Base-by-base conservation (phyloP, 2,329 filamentous ascomycete genomes). In the Phialocephala subalpina region DNA sequence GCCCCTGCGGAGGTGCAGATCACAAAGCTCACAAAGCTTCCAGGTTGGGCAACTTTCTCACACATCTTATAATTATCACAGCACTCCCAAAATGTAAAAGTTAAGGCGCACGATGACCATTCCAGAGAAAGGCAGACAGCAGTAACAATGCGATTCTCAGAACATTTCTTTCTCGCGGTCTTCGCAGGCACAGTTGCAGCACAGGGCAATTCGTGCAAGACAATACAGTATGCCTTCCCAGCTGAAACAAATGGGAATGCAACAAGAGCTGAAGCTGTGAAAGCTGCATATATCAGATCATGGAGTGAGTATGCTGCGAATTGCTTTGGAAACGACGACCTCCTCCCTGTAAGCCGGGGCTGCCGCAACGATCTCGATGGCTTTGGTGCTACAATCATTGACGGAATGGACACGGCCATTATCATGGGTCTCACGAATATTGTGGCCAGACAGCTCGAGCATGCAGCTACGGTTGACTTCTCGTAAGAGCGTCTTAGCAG, bases 301-400 rank as follows among this genome's bases (percentile, higher is more conserved):
- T 97, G 94, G 94, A 80, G 83, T 2, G 92, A 91, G 25, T 98
- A 97, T 80, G 90, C 86, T 74, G 83, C 87, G 66, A 84, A 89
- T 73, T 94, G 94, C 11, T 95, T 92, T 87, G 87, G 89, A 69
- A 91, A 95, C 71, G 95, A 98, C 76, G 94, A 97, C 79, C 80
- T 97, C 14, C 84, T 80, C 59, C 95, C 95, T 2, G 81, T 94
- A 16, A 86, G 87, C 22, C 89, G 88, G 63, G 80, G 80, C 9
- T 86, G 81, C 68, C 87, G 87, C 27, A 91, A 97, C 74, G 92
- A 92, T 0, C 97, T 97, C 78, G 94, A 92, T 75, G 92, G 91
- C 49, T 97, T 93, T 93, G 92, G 91, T 25, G 93, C 93, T 11
- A 96, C 93, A 0, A 76, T 97, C 66, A 91, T 97, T 5, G 93